Base-by-base conservation (phyloP, 495 filamentous ascomycete species). In the Penicillium waksmanii region DNA sequence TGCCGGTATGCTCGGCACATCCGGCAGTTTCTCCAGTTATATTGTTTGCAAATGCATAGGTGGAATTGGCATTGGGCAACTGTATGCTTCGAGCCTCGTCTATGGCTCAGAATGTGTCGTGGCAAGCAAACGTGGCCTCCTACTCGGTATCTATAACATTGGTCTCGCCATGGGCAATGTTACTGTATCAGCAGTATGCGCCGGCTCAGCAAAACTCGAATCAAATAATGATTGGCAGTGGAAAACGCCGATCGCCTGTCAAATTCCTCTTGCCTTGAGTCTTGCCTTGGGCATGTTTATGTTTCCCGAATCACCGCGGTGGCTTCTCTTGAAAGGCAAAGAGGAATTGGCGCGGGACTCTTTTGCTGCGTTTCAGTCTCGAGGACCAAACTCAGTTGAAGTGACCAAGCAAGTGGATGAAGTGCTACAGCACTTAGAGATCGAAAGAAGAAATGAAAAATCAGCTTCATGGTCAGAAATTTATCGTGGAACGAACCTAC, bases 221-320 rank as follows among this genome's bases (percentile, higher is more conserved):
- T 40, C 57, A 0, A 52, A 25, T 4, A 66, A 71, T 43, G 51
- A 71, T 12, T 71, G 68, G 68, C 63, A 70, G 10, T 73, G 70
- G 70, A 71, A 73, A 48, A 71, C 66, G 2, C 70, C 70, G 0
- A 73, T 73, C 11, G 44, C 69, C 7, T 69, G 66, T 11, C 70
- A 73, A 36, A 71, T 73, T 21, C 70, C 70, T 1, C 8, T 73
- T 6, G 68, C 63, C 1, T 31, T 73, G 7, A 47, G 67, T 19
- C 63, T 73, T 1, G 70, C 61, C 9, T 61, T 58, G 15, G 65
- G 68, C 0, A 65, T 73, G 18, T 42, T 69, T 34, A 69, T 65
- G 68, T 68, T 73, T 11, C 70, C 70, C 2, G 70, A 73, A 47
- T 73, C 70, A 0, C 70, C 70, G 5, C 68, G 70, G 3, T 73